Base-by-base conservation (phyloP, 2,329 filamentous ascomycete species). In the Pestalotiopsis sp. region DNA sequence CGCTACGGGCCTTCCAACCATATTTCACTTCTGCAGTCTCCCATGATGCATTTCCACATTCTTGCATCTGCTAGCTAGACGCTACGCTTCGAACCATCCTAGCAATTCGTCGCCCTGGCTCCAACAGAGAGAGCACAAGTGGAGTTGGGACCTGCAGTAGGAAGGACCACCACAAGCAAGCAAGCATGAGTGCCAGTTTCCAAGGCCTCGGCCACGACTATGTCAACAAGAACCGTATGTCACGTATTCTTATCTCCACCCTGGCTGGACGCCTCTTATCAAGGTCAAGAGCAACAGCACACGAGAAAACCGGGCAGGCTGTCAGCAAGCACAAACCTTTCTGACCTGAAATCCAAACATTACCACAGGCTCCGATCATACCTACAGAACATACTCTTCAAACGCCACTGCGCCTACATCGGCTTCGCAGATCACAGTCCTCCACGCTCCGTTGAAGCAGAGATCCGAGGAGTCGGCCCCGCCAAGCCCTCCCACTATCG, bases 401-500 rank as follows among this genome's bases (percentile, higher is more conserved):
- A 66, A 68, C 68, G 70, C 72, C 27, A 72, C 72, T 31, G 72
- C 69, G 13, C 71, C 71, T 27, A 68, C 73, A 17, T 75, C 74
- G 17, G 69, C 70, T 41, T 78, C 77, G 4, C 74, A 76, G 62
- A 70, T 71, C 57, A 78, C 77, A 23, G 68, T 77, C 58, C 45
- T 77, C 20, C 74, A 74, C 67, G 69, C 58, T 25, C 64, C 67
- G 9, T 17, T 67, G 13, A 52, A 13, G 25, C 65, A 39, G 38
- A 61, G 38, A 55, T 17, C 60, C 11, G 60, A 58, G 31, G 52
- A 58, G 17, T 68, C 58, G n/a, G 60, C 27, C 17, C 71, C 75
- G 31, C 80, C 80, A 20, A 76, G 81, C 17, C 80, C 81, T 49
- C 78, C 78, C 31, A 78, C 79, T 20, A 67, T 74, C 71, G 69